These are phyloP conservation scores for Citrus mangshanensis DNA, from an alignment of 345 rosid genomes.

Conservation along the genomic window DNA sequence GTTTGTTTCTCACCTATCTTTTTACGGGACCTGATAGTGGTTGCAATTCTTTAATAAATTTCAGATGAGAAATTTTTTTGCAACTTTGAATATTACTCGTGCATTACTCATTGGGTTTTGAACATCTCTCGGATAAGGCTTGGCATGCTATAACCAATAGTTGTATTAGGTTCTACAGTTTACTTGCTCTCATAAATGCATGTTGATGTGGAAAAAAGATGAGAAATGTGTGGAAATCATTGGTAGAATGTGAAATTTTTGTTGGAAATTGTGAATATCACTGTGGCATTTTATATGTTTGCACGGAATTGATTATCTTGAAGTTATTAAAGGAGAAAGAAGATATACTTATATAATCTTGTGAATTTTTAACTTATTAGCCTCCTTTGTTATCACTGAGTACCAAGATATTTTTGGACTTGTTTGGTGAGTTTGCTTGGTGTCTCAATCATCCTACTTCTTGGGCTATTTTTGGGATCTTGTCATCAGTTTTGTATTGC, in stretches of 20 bases:
- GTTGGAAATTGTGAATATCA: neutral
- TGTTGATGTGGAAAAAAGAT: neutral
- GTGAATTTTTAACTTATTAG: neutral
- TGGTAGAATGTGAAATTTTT: neutral
- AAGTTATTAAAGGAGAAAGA: neutral
- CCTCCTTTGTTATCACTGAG: neutral
- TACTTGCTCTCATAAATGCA: neutral
- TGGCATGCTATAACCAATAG: neutral
- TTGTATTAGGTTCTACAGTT: neutral
- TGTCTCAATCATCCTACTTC: neutral
- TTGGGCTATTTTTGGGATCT: neutral
- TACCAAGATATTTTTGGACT: neutral
- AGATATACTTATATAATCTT: neutral
- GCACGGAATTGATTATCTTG: neutral
- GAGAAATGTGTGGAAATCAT: neutral
- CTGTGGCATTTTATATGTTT: neutral
- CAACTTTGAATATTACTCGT: neutral
- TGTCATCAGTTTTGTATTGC: neutral
- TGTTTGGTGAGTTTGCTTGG: neutral
- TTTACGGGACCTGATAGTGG: neutral
- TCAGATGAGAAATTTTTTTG: neutral
- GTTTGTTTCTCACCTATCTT: conserved; percentile 37
- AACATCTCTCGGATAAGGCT: neutral
- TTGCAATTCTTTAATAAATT: neutral
- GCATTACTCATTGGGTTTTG: neutral